A percentile compares a stretch with the other conserved stretches of the same genome.
phyloP scores from a whole-genome alignment of 2,329 filamentous ascomycete species.

The Fusarium sp. region DNA sequence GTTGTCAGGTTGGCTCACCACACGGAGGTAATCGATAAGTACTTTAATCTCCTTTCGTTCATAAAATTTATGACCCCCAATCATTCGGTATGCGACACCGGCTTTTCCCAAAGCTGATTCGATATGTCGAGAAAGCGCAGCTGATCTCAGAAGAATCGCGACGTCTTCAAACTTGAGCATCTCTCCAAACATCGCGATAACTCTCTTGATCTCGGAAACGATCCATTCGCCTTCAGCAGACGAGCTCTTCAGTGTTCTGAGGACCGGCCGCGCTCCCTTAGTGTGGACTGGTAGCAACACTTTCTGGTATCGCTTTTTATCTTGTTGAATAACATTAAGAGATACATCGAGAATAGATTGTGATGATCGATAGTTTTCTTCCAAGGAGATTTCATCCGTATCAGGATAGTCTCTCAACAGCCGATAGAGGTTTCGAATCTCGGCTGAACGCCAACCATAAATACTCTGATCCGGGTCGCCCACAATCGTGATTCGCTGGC shows the following conservation, averaged over 20 bases:
- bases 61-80: constrained; percentile 90
- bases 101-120: constrained; percentile 84
- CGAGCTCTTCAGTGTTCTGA: constrained; percentile 78
- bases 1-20: constrained; percentile 85
- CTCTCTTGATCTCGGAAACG: constrained; percentile 82
- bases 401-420: constrained; percentile 82
- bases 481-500: constrained; percentile 88
- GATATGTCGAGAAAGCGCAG: constrained; percentile 84
- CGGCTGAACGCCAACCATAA: constrained; percentile 93
- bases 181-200: constrained; percentile 76
- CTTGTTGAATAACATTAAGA: constrained; percentile 90
- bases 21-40: constrained; percentile 87
- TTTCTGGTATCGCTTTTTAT: constrained; percentile 83
- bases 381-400: constrained; percentile 84
- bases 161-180: constrained; percentile 82
- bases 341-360: constrained; percentile 85
- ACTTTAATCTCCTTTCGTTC: constrained; percentile 91
- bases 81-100: constrained; percentile 91
- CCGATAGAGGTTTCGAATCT: constrained; percentile 86
- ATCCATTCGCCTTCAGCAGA: constrained; percentile 88
- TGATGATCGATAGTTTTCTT: constrained; percentile 95
- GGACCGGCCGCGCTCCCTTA: constrained; percentile 81
- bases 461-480: constrained; percentile 98
- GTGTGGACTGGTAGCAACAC: constrained; percentile 82
- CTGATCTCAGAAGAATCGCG: constrained; percentile 88